These are phyloP conservation scores for Elaeagnus macrophylla DNA, from an alignment of 306 rosid species.

Conservation along the genomic window DNA sequence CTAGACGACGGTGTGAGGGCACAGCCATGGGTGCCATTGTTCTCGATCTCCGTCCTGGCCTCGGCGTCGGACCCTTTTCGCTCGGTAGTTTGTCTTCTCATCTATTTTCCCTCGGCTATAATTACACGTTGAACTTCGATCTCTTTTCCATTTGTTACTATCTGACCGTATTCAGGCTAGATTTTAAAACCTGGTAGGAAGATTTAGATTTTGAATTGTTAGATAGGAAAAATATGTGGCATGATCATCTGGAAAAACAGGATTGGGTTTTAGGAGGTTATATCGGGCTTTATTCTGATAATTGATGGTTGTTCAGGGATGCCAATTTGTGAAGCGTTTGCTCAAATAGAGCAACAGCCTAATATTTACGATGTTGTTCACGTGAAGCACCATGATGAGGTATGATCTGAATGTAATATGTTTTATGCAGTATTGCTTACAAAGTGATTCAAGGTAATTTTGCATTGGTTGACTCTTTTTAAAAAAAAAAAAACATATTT, in stretches of 20 bases:
- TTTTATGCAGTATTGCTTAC: background rate
- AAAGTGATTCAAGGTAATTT: too few relatives aligned
- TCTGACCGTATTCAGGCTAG: background rate
- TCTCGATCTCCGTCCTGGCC: slow-evolving; percentile 91
- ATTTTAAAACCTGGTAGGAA: too few relatives aligned
- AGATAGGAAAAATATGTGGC: background rate
- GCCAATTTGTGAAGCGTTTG: slow-evolving; percentile 97
- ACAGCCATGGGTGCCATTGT: slow-evolving; percentile 97
- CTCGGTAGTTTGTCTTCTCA: slow-evolving; percentile 37
- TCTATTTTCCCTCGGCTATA: too few relatives aligned
- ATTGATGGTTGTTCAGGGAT: slow-evolving; percentile 47
- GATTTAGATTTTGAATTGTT: too few relatives aligned
- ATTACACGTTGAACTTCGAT: background rate
- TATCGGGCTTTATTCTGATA: background rate
- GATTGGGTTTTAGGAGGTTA: background rate
- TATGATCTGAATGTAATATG: slow-evolving; percentile 18
- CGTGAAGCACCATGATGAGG: slow-evolving; percentile 94
- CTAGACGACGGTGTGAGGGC: slow-evolving; percentile 93
- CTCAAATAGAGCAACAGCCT: slow-evolving; percentile 84
- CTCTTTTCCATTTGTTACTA: background rate
- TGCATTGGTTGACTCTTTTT: too few relatives aligned
- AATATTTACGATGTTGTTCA: slow-evolving; percentile 92
- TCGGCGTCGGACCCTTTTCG: slow-evolving; percentile 83
- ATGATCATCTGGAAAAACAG: background rate
- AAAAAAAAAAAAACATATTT: too few relatives aligned